phyloP scores from a whole-genome alignment of 1,284 basidiomycete genomes.

The Naganishia sp. region DNA sequence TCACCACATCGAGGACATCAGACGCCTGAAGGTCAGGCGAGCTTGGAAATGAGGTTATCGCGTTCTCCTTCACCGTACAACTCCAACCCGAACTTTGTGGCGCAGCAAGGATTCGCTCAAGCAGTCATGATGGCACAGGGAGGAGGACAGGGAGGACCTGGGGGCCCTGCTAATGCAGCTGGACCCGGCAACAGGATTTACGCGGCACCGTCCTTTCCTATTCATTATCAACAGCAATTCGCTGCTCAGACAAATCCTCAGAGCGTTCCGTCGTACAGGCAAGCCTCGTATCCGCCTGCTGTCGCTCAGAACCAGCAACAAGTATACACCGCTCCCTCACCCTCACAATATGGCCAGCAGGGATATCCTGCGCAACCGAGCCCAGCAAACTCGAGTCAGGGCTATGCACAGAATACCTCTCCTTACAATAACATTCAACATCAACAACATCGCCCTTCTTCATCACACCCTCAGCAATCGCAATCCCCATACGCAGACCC shows the following conservation, averaged over 20 bases:
- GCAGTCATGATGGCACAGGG: constrained; percentile 25
- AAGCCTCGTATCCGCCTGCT: constrained; percentile 13
- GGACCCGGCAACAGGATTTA: neutral
- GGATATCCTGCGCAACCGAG: neutral
- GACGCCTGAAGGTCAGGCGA: constrained; percentile 27
- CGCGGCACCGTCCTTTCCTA: constrained; percentile 8
- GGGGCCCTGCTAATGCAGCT: neutral
- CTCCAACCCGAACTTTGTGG: constrained; percentile 19
- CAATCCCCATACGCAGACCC: constrained; percentile 17
- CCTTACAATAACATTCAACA: constrained; percentile 1
- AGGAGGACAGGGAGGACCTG: neutral
- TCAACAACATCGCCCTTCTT: constrained; percentile 11
- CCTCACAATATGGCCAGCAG: constrained; percentile 13
- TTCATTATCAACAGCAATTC: constrained; percentile 26
- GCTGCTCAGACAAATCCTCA: constrained; percentile 4
- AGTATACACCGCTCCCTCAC: constrained; percentile 16
- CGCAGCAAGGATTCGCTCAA: constrained; percentile 24
- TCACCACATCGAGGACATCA: neutral
- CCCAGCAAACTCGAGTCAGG: neutral
- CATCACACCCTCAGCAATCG: constrained; percentile 1
- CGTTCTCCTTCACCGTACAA: constrained; percentile 22
- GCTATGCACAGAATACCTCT: neutral
- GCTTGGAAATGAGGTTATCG: constrained; percentile 19
- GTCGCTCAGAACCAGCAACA: constrained; percentile 23
- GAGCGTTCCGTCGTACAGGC: neutral